These are phyloP conservation scores for Malania oleifera DNA, from an alignment of 164 flowering plant species.

Conservation along the genomic window DNA sequence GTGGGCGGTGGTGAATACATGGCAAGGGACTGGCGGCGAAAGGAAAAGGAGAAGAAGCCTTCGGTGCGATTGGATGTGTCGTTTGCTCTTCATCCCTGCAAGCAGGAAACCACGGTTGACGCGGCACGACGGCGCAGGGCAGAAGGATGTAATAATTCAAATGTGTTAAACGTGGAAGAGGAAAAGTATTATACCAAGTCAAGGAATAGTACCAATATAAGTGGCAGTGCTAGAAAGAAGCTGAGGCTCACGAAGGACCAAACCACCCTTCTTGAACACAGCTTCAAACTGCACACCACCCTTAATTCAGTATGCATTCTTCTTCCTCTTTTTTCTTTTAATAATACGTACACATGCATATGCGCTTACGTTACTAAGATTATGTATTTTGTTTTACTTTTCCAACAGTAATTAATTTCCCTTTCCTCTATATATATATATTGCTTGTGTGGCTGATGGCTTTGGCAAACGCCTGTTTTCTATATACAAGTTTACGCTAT, in stretches of 20 bases:
- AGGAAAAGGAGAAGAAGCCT: background rate
- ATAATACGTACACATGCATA: too few species aligned
- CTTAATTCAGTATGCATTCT: slow-evolving; percentile 23
- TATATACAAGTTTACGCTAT: too few species aligned
- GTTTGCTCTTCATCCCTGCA: slow-evolving; percentile 1
- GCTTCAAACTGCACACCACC: slow-evolving; percentile 17
- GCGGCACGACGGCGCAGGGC: background rate
- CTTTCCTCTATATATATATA: too few species aligned
- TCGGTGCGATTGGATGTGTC: slow-evolving; percentile 8
- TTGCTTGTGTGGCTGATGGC: too few species aligned
- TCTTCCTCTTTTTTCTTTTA: too few species aligned
- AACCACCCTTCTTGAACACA: slow-evolving; percentile 19
- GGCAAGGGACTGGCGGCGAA: background rate
- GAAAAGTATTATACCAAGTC: background rate
- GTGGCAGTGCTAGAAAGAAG: slow-evolving; percentile 14
- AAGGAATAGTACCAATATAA: background rate
- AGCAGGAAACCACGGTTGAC: background rate
- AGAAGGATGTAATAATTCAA: background rate
- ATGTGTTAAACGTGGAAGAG: background rate
- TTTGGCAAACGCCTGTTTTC: too few species aligned
- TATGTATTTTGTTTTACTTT: too few species aligned
- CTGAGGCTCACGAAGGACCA: slow-evolving; percentile 24
- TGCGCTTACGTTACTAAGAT: too few species aligned
- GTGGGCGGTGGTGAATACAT: background rate
- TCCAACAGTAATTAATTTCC: too few species aligned